phyloP scores from a whole-genome alignment of 345 rosid genomes.

The Lepidium aucheri region DNA sequence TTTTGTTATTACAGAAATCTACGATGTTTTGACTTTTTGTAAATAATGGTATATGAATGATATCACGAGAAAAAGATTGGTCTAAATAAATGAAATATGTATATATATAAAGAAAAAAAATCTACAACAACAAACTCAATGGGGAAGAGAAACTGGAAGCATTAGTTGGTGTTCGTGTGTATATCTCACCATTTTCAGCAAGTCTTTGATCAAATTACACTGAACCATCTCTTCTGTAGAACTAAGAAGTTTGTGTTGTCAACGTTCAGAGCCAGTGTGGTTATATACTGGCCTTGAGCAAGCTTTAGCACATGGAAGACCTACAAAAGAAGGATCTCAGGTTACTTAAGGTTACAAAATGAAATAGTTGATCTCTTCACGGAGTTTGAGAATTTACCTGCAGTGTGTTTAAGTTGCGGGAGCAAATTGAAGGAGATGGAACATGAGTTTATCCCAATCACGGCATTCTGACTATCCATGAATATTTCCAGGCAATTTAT shows the following conservation, averaged over 20 bases:
- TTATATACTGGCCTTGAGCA: slow-evolving; percentile 67
- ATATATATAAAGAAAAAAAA: too few relatives aligned
- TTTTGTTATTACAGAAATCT: background rate
- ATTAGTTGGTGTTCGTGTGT: background rate
- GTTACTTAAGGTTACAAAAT: background rate
- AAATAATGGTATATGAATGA: background rate
- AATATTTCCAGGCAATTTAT: slow-evolving; percentile 87
- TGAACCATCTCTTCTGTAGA: slow-evolving; percentile 65
- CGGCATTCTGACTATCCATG: slow-evolving; percentile 61
- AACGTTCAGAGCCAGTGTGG: slow-evolving; percentile 65
- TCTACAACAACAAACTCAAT: background rate
- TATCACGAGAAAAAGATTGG: background rate
- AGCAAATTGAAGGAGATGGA: slow-evolving; percentile 72
- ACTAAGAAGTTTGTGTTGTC: slow-evolving; percentile 90
- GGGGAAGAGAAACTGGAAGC: background rate
- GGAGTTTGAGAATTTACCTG: slow-evolving; percentile 38
- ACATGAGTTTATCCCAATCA: slow-evolving; percentile 63
- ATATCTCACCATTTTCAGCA: background rate
- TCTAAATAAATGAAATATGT: background rate
- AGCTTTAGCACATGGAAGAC: slow-evolving; percentile 68
- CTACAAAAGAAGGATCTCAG: slow-evolving; percentile 34
- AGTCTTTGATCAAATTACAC: background rate
- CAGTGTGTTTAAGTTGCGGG: slow-evolving; percentile 66
- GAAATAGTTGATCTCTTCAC: background rate
- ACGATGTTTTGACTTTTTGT: background rate